phyloP scores from a whole-genome alignment of 2,329 filamentous ascomycete genomes.

The Lecanicillium sp. region DNA sequence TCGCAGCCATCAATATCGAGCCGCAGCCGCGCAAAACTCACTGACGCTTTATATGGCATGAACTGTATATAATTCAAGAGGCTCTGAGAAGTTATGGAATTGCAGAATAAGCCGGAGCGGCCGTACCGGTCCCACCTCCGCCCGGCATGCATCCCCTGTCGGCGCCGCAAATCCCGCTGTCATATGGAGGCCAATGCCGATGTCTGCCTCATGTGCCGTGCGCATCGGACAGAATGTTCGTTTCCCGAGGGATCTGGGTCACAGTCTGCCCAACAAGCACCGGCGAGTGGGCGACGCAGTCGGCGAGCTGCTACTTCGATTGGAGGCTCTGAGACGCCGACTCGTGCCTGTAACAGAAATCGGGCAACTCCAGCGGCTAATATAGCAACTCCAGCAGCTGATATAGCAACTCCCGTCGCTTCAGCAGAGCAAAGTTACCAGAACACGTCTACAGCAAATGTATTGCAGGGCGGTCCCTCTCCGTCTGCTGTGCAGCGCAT shows the following conservation, averaged over 20 bases:
- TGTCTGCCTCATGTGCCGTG: conserved; percentile 48
- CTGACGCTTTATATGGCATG: too few relatives aligned
- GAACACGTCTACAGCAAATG: neutral
- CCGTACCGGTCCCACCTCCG: conserved; percentile 55
- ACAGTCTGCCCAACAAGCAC: too few relatives aligned
- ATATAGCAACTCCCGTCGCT: neutral
- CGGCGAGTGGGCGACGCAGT: conserved; percentile 1
- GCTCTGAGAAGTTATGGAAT: neutral
- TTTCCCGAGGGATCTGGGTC: conserved; percentile 30
- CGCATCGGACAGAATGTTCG: conserved; percentile 48
- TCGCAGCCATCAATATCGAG: too few relatives aligned
- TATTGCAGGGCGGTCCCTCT: too few relatives aligned
- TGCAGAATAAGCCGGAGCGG: conserved; percentile 17
- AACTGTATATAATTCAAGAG: too few relatives aligned
- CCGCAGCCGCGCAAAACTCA: too few relatives aligned
- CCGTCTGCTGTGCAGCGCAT: too few relatives aligned
- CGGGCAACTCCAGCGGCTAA: neutral
- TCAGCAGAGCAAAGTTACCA: neutral
- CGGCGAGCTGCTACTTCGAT: neutral
- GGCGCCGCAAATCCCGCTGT: conserved; percentile 53
- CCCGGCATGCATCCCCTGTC: conserved; percentile 51
- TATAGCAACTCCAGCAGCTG: neutral
- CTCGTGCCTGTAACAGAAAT: too few relatives aligned
- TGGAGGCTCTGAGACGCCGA: too few relatives aligned
- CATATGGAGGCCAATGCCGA: conserved; percentile 45